Conservation (phyloP, 2,329 filamentous ascomycete genomes). For the Diplodia sapinea region DNA sequence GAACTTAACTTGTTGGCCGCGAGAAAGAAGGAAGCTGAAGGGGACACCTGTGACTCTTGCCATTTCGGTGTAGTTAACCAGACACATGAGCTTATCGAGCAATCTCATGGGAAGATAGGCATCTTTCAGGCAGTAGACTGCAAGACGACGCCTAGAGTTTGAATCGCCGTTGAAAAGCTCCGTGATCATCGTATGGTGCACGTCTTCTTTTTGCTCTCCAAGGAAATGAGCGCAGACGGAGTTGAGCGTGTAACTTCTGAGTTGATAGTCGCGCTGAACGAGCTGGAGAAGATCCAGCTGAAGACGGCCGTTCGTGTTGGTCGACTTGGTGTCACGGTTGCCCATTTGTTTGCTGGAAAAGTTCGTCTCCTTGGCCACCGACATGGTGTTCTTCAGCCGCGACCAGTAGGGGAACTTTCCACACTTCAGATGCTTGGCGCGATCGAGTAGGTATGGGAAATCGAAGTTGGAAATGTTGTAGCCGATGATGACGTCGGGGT, state of each 20-base stretch:
- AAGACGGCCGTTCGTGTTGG: conserved; percentile 91
- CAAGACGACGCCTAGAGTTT: conserved; percentile 86
- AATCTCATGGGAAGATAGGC: conserved; percentile 91
- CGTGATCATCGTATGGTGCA: conserved; percentile 99
- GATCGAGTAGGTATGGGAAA: conserved; percentile 91
- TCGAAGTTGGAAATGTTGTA: conserved; percentile 99
- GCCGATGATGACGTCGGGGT: conserved; percentile 96
- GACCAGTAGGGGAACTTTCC: conserved; percentile 85
- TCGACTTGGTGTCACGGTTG: conserved; percentile 89
- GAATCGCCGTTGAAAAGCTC: conserved; percentile 96
- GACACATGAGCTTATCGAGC: conserved; percentile 96
- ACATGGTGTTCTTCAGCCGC: conserved; percentile 72
- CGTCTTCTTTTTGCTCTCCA: conserved; percentile 97
- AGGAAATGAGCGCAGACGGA: conserved; percentile 94
- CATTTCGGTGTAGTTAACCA: conserved; percentile 99
- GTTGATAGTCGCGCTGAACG: conserved; percentile 90
- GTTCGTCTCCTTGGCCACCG: conserved; percentile 77
- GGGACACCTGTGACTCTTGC: conserved; percentile 98
- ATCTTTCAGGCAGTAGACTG: conserved; percentile 96
- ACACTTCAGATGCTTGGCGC: conserved; percentile 83
- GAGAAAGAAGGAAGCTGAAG: conserved; percentile 89
- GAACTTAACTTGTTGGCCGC: conserved; percentile 97
- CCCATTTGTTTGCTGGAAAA: conserved; percentile 99
- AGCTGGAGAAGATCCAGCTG: conserved; percentile 95
- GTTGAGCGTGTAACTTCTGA: conserved; percentile 96